Base-by-base conservation (phyloP, 2,329 filamentous ascomycete species). In the Teratosphaeria viscida region DNA sequence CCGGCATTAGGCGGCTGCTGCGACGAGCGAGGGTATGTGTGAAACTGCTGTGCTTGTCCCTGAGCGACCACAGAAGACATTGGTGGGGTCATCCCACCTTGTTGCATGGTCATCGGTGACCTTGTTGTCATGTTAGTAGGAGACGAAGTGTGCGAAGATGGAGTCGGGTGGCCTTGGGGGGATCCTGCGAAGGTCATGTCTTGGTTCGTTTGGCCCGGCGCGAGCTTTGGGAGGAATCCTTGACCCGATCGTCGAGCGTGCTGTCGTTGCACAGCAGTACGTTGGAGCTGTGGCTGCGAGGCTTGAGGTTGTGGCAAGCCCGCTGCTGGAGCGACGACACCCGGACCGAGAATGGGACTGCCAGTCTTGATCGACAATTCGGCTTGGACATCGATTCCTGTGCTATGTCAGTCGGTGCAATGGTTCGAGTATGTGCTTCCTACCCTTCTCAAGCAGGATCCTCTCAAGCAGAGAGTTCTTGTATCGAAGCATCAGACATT, bases 381-480 rank as follows among this genome's bases (percentile, higher is more conserved):
- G 64, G 92, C 89, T 77, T 97, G 91, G 55, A 99, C 94, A 80
- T 99, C 92, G 75, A 97, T 96, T 68, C 91, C 91, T 95, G 64
- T 10, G 7, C 43, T 27, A 8, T 39, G 58, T 14, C 12, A 10
- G 32, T 8, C 52, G 52, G 14, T 19, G 39, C 37, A 12, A 12
- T 11, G 52, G 12, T 52, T 32, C 49, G 59, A 34, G 27, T 61
- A 59, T 29, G 29, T 37, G 27, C 0, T 27, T 59, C 58, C 3
- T 76, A 94, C 91, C 92, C 82, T 97, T 97, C 77, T 99, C 94
- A 43, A 99, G 82, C 57, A 99, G 82, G 70, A 99, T 95, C 61
- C 94, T 85, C 77, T 99, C 94, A 39, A 99, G 82, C 55, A 97
- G 80, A 49, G 94, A 97, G 75, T 97, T 99, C 79, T 97, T 97